Percentiles rank a stretch among this genome's conserved stretches.
phyloP scores from a whole-genome alignment of 495 filamentous ascomycete genomes.

The Aspergillus sparsus region DNA sequence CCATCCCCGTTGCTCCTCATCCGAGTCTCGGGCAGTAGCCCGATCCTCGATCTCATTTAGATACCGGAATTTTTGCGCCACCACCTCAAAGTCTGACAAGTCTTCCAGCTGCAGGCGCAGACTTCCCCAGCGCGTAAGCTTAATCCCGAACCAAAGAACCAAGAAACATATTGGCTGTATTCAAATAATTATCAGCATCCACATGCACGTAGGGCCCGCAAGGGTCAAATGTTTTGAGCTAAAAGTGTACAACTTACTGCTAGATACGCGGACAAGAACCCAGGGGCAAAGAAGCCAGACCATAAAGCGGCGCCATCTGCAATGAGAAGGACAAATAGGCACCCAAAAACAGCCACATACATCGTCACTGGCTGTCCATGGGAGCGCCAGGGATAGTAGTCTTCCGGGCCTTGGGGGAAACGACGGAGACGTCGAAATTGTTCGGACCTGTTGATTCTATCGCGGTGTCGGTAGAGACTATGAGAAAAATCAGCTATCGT shows the following conservation, averaged over 20 bases:
- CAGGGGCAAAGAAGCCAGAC: constrained; percentile 30
- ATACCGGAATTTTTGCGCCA: constrained; percentile 16
- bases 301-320: constrained; percentile 44
- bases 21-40: constrained; percentile 16
- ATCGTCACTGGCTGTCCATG: constrained; percentile 44
- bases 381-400: constrained; percentile 45
- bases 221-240: not conserved
- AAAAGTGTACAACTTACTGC: constrained; percentile 27
- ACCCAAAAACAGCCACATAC: constrained; percentile 40
- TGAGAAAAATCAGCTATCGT: constrained; percentile 22
- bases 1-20: constrained; percentile 14
- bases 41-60: constrained; percentile 23
- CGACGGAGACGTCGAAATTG: constrained; percentile 34
- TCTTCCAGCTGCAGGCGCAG: constrained; percentile 34
- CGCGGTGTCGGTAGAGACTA: constrained; percentile 23
- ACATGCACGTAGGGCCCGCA: not conserved
- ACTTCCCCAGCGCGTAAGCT: constrained; percentile 25
- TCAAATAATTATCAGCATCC: not conserved
- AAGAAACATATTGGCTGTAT: constrained; percentile 33
- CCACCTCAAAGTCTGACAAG: constrained; percentile 25
- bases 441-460: constrained; percentile 24
- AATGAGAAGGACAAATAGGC: constrained; percentile 39
- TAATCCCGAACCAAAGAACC: constrained; percentile 33
- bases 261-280: constrained; percentile 43
- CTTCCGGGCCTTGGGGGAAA: constrained; percentile 26